Evolutionary conservation across 352 stramenopile species (phyloP), one percentile per base, ranked within the genome.

Genomic region (Phytopythium chamaehyphon): DNA sequence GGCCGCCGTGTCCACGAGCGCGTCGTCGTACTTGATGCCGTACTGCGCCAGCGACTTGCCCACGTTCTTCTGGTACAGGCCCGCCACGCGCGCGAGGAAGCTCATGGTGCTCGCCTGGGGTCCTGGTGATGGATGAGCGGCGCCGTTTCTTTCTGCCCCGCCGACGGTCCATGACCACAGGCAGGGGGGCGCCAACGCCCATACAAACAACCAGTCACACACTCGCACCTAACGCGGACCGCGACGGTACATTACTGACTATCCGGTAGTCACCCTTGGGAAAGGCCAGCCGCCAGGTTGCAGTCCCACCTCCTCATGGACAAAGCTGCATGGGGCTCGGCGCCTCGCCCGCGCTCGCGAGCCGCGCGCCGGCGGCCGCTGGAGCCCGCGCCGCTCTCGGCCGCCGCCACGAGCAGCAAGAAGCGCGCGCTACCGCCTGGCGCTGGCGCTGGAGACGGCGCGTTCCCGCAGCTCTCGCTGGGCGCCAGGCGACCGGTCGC

Each of bases 21-120:
- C 71, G 54, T 95, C 85, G 55, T 95, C 84, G 62, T 95, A 95
- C 76, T 91, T 91, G 64, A 95, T 59, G 49, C 84, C 84, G 68
- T 93, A 91, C 77, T 83, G 64, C 47, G 62, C 65, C 35, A 94
- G 71, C 22, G 74, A 75, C 73, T 91, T 89, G 78, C 75, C 61
- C 45, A 94, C 66, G 55, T 73, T 84, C 74, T 89, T 88, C 73
- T 92, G 74, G 79, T 94, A 94, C 52, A 91, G 55, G 54, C 69
- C 56, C 21, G 81, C 81, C 51, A 78, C 76, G 55, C 78, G 80
- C 40, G 75, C 69, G 56, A 83, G 59, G 38, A 83, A 51, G 57
- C 66, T 74, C 69, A 76, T 83, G 57, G 49, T 69, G 2, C n/a
- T 60, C 16, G 55, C 21, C 63, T 6, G 33, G 26, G 43, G 7